Percentiles rank a stretch among this genome's conserved stretches.
These are phyloP conservation scores for Haematococcus lacustris DNA, from an alignment of 139 green algal species.

Conservation along the genomic window DNA sequence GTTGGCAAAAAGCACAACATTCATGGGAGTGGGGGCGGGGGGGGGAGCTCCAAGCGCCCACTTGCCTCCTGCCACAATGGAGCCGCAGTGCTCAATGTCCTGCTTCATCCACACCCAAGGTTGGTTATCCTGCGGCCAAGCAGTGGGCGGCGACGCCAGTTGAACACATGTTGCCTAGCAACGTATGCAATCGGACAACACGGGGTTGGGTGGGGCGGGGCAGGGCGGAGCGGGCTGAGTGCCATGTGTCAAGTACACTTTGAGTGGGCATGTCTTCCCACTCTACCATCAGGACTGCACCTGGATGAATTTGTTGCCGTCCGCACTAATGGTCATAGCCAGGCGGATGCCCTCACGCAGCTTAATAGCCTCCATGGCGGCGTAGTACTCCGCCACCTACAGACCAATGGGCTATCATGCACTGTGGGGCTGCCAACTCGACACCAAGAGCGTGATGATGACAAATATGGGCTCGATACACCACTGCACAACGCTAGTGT, in stretches of 20 bases:
- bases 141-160: not conserved
- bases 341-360: conserved; percentile 57
- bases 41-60: not conserved
- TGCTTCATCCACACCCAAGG: conserved; percentile 55
- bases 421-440: too few relatives aligned
- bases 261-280: not conserved
- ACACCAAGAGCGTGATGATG: too few relatives aligned
- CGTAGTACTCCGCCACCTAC: conserved; percentile 74
- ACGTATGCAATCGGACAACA: not conserved
- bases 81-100: conserved; percentile 47
- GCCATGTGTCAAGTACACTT: not conserved
- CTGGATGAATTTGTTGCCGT: conserved; percentile 84
- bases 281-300: conserved; percentile 5
- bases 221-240: too few relatives aligned
- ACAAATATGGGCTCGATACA: too few relatives aligned
- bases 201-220: not conserved
- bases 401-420: too few relatives aligned
- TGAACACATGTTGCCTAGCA: not conserved
- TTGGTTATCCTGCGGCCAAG: conserved; percentile 44
- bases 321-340: conserved; percentile 59
- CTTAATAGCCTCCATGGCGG: conserved; percentile 67
- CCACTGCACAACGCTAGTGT: not conserved
- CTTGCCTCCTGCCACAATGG: conserved; percentile 51
- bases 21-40: not conserved
- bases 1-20: not conserved